phyloP scores from a whole-genome alignment of 108 stramenopile genomes.

The Aurantiochytrium sp. region DNA sequence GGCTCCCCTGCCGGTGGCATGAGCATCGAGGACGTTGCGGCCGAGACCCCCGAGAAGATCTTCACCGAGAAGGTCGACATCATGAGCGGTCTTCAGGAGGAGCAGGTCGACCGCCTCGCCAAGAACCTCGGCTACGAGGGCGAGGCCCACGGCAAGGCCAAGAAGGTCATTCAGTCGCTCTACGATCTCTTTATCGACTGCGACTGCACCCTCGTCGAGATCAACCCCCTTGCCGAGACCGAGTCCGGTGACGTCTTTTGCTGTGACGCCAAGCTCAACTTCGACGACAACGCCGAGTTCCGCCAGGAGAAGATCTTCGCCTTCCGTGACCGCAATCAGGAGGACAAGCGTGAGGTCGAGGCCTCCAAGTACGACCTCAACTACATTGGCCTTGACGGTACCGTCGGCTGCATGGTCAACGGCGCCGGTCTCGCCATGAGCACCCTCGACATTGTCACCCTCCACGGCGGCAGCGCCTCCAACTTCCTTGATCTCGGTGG shows the following conservation, averaged over 20 bases:
- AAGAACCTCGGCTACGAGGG: constrained; percentile 37
- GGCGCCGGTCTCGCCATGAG: constrained; percentile 91
- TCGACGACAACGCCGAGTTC: constrained; percentile 78
- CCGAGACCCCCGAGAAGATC: constrained; percentile 63
- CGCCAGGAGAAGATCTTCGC: constrained; percentile 63
- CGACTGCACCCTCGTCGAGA: constrained; percentile 72
- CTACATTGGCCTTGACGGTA: constrained; percentile 93
- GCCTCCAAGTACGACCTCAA: constrained; percentile 68
- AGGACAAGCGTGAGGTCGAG: constrained; percentile 73
- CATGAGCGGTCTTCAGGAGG: constrained; percentile 52
- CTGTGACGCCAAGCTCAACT: constrained; percentile 77
- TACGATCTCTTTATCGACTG: constrained; percentile 64
- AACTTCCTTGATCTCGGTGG: constrained; percentile 94
- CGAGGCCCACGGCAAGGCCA: constrained; percentile 33
- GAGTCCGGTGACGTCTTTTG: constrained; percentile 63
- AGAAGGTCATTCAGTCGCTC: constrained; percentile 49
- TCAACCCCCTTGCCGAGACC: constrained; percentile 75
- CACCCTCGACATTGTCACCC: constrained; percentile 89
- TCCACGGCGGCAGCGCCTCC: constrained; percentile 82
- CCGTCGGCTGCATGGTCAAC: constrained; percentile 96
- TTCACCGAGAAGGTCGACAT: constrained; percentile 59
- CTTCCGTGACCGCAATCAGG: constrained; percentile 61
- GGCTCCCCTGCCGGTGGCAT: constrained; percentile 62
- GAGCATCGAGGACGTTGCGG: constrained; percentile 75
- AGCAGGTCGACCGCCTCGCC: constrained; percentile 38